Conservation (phyloP, 768 basidiomycete genomes). For the Dacryopinax spathularia region DNA sequence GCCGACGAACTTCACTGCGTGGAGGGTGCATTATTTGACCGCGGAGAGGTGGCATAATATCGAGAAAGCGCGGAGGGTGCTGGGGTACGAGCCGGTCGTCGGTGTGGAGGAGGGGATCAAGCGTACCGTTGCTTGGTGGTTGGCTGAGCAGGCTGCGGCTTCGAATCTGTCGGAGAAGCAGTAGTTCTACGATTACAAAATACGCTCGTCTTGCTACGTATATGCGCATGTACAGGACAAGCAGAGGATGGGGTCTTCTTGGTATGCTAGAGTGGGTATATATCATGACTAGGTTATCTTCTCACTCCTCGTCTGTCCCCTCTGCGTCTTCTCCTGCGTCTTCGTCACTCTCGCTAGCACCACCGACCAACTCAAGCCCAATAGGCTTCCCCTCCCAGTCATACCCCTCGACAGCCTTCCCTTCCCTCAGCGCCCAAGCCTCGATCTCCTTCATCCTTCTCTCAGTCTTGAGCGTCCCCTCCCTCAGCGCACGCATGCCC, state of each 20-base stretch:
- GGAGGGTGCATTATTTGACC: slow-evolving; percentile 67
- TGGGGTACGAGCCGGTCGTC: slow-evolving; percentile 87
- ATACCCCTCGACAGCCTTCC: slow-evolving; percentile 1
- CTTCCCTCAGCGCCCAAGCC: not conserved
- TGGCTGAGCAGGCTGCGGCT: slow-evolving; percentile 6
- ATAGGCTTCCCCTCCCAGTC: slow-evolving; percentile 3
- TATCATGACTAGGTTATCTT: not conserved
- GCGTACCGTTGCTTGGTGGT: slow-evolving; percentile 38
- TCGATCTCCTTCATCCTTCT: slow-evolving; percentile 2
- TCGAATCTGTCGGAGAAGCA: not conserved
- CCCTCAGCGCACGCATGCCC: not conserved
- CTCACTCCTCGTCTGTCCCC: not conserved
- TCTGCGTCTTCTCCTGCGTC: not conserved
- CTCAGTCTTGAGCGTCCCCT: not conserved
- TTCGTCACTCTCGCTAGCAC: not conserved
- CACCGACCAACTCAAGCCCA: not conserved
- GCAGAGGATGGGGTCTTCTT: not conserved
- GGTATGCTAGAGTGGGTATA: not conserved
- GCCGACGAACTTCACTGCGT: slow-evolving; percentile 73
- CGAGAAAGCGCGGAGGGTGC: slow-evolving; percentile 76
- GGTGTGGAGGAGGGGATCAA: slow-evolving; percentile 78
- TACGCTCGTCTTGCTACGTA: not conserved
- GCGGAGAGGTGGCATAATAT: slow-evolving; percentile 81
- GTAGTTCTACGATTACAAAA: not conserved
- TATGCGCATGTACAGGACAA: not conserved